Evolutionary conservation across 192 early-diverging fungal genomes (phyloP).

Genomic region (Chytriomyces hyalinus): DNA sequence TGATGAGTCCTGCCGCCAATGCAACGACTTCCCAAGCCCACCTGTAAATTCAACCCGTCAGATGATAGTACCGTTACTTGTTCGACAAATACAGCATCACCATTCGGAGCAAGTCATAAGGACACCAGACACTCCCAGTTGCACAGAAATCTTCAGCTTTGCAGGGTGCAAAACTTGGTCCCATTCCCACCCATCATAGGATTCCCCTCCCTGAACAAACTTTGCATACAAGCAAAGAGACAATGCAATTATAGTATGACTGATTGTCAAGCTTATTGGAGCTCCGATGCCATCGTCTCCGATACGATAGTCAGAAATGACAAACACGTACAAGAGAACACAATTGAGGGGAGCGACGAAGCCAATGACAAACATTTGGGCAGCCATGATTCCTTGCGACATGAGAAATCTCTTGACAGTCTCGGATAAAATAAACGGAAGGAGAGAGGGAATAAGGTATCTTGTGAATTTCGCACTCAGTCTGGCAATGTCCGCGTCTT

Average conservation of each 20-base stretch:
- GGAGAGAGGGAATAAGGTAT: constrained; percentile 72
- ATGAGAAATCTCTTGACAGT: constrained; percentile 86
- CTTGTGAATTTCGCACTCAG: constrained; percentile 75
- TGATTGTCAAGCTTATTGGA: constrained; percentile 77
- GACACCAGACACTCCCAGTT: constrained; percentile 79
- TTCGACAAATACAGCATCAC: neutral
- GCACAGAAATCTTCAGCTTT: constrained; percentile 35
- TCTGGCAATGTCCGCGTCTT: constrained; percentile 71
- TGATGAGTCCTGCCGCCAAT: constrained; percentile 73
- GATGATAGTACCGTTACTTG: neutral
- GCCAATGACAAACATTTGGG: constrained; percentile 73
- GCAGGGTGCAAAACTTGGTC: constrained; percentile 56
- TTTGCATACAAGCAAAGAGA: constrained; percentile 68
- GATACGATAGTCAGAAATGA: constrained; percentile 73
- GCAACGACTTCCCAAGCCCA: constrained; percentile 59
- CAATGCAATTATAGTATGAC: constrained; percentile 75
- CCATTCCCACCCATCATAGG: constrained; percentile 88
- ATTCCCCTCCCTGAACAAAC: constrained; percentile 64
- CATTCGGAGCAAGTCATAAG: constrained; percentile 68
- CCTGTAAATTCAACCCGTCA: constrained; percentile 38
- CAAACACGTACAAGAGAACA: constrained; percentile 76
- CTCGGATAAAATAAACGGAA: constrained; percentile 81
- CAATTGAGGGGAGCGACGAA: constrained; percentile 76
- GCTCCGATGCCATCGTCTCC: constrained; percentile 78
- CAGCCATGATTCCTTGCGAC: constrained; percentile 87